Evolutionary conservation across 2,329 filamentous ascomycete species (phyloP).

Genomic region (Fusarium albidum): DNA sequence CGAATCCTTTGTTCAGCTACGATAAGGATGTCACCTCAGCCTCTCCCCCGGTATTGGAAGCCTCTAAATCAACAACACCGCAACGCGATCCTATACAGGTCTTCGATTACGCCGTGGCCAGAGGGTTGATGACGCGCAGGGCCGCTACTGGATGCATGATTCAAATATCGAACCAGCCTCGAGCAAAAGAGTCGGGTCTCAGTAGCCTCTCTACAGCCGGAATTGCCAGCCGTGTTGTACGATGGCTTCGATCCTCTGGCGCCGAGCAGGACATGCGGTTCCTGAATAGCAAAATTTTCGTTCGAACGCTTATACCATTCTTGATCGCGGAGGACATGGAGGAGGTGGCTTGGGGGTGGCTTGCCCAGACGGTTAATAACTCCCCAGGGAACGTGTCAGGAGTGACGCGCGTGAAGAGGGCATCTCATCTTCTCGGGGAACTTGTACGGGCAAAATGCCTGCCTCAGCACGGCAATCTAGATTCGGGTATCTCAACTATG

Average conservation of each 20-base stretch:
- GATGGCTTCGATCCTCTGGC: constrained; percentile 63
- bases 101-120: constrained; percentile 63
- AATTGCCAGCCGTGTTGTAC: constrained; percentile 57
- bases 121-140: constrained; percentile 63
- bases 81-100: constrained; percentile 59
- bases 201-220: constrained; percentile 51
- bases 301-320: constrained; percentile 56
- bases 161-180: constrained; percentile 55
- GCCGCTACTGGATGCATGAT: constrained; percentile 63
- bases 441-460: constrained; percentile 55
- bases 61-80: constrained; percentile 17
- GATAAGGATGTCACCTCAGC: constrained; percentile 36
- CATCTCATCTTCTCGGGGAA: constrained; percentile 46
- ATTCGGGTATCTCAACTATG: constrained; percentile 59
- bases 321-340: constrained; percentile 62
- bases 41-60: constrained; percentile 19
- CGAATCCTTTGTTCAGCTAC: constrained; percentile 63
- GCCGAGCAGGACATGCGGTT: constrained; percentile 57
- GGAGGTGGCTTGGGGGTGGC: constrained; percentile 61
- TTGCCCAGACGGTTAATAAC: constrained; percentile 51
- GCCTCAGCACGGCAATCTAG: constrained; percentile 52
- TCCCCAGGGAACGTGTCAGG: constrained; percentile 27
- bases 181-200: constrained; percentile 35
- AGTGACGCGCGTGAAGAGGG: constrained; percentile 38
- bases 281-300: constrained; percentile 48